These are phyloP conservation scores for Aureobasidium sp. DNA, from an alignment of 2,329 filamentous ascomycete genomes.

Conservation along the genomic window DNA sequence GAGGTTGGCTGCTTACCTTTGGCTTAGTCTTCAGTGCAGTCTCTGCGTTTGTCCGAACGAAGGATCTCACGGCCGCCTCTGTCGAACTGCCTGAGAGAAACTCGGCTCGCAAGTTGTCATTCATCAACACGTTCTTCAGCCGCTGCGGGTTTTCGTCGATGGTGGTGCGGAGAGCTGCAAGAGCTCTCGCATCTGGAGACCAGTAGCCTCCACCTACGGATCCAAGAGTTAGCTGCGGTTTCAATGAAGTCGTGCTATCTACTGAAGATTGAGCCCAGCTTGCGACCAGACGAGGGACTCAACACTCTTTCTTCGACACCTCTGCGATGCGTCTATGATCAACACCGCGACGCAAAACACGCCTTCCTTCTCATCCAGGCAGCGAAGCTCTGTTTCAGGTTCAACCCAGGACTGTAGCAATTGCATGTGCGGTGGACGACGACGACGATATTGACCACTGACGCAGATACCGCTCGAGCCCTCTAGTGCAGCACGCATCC, in stretches of 20 bases:
- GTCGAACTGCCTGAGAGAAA: conserved; percentile 56
- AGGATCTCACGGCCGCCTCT: conserved; percentile 59
- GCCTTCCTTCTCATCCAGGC: neutral
- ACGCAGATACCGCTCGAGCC: neutral
- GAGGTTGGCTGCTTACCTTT: conserved; percentile 53
- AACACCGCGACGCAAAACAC: neutral
- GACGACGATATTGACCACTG: neutral
- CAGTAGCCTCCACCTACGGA: conserved; percentile 67
- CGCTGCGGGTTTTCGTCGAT: conserved; percentile 67
- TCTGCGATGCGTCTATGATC: neutral
- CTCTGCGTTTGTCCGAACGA: conserved; percentile 59
- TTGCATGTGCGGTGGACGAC: neutral
- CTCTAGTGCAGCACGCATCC: neutral
- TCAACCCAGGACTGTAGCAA: neutral
- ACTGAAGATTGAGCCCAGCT: neutral
- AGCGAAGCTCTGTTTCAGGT: too few relatives aligned
- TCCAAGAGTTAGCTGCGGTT: conserved; percentile 11
- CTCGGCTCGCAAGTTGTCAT: conserved; percentile 52
- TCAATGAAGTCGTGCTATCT: neutral
- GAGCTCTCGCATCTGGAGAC: conserved; percentile 63
- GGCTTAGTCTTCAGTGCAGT: conserved; percentile 79
- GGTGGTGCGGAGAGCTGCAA: conserved; percentile 62
- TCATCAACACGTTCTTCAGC: conserved; percentile 61
- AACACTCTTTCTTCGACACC: neutral
- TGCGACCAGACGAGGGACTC: neutral